Evolutionary conservation across 2,329 filamentous ascomycete genomes (phyloP).

Genomic region (Tolypocladium sp.): DNA sequence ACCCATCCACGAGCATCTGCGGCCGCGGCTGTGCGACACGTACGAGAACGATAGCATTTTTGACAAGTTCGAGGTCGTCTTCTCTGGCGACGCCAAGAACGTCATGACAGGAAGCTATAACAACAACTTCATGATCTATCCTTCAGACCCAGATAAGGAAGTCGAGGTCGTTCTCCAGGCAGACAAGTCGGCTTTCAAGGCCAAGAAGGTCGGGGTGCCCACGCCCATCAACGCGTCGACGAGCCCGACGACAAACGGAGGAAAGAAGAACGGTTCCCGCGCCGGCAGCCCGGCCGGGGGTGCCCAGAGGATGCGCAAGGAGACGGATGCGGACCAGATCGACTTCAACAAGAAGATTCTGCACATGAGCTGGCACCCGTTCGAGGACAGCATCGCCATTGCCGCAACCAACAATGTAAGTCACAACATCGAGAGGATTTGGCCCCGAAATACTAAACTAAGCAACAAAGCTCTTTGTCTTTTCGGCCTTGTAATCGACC

Average conservation of each 20-base stretch:
- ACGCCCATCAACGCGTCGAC: conserved; percentile 86
- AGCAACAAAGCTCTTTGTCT: conserved; percentile 58
- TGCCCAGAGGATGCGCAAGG: conserved; percentile 88
- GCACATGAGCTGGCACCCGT: conserved; percentile 99
- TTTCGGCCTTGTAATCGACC: conserved; percentile 56
- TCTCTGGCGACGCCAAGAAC: conserved; percentile 96
- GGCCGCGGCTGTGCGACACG: conserved; percentile 89
- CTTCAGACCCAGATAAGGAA: conserved; percentile 89
- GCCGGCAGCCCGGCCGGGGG: conserved; percentile 78
- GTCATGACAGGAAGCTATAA: conserved; percentile 99
- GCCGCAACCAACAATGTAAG: conserved; percentile 98
- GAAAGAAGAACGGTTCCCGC: conserved; percentile 82
- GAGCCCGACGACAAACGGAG: conserved; percentile 62
- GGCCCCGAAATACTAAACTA: conserved; percentile 12
- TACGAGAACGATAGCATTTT: conserved; percentile 99
- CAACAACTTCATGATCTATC: conserved; percentile 99
- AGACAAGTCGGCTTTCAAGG: conserved; percentile 98
- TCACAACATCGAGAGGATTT: not conserved
- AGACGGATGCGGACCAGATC: conserved; percentile 98
- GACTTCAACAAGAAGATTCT: conserved; percentile 99
- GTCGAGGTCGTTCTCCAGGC: conserved; percentile 96
- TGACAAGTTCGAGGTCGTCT: conserved; percentile 99
- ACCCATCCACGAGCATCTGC: conserved; percentile 93
- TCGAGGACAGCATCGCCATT: conserved; percentile 98
- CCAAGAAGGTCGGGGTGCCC: conserved; percentile 97